Evolutionary conservation across 345 rosid genomes (phyloP), one percentile per base, ranked within the genome.

Genomic region (Arabidopsis arenosa): DNA sequence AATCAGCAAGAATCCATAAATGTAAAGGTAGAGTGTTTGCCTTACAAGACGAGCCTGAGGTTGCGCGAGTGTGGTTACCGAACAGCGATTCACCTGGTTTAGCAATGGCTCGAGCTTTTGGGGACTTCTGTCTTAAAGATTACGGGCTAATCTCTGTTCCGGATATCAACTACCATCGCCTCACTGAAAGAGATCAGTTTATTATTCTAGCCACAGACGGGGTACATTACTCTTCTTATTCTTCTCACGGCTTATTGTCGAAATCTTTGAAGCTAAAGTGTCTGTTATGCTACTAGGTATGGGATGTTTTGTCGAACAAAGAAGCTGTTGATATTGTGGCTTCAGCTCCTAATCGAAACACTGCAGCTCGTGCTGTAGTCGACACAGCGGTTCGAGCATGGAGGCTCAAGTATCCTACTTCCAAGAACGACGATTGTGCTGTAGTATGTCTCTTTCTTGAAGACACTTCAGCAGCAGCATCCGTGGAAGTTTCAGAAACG

Each of bases 91-190:
- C 98, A 57, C 98, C 98, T 66, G 98, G 98, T 68, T 76, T 93
- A 74, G 97, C 98, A 32, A 93, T 93, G 98, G 97, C 98, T 71
- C 89, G 98, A 84, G 98, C 98, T 69, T 91, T 93, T 77, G 98
- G 98, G 28, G 98, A 93, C 81, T 93, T 93, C 80, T 93, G 98
- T 81, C 87, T 93, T 33, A 93, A 91, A 79, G 96, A 93, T 85
- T 93, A 89, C 69, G 98, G 98, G 67, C 77, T 93, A 75, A 93
- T 91, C 79, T 91, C 98, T 2, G 86, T 87, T 44, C 98, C 96
- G 5, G 98, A 93, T 84, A 75, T 93, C 70, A 87, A 76, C 80
- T 85, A 89, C 68, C 93, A 78, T 23, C 79, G 70, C 65, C 89
- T 93, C 66, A 84, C 85, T 28, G 86, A 88, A 66, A 87, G 83